Conservation (phyloP, 1,139 yeast species). For the Protomyces inundatus region DNA sequence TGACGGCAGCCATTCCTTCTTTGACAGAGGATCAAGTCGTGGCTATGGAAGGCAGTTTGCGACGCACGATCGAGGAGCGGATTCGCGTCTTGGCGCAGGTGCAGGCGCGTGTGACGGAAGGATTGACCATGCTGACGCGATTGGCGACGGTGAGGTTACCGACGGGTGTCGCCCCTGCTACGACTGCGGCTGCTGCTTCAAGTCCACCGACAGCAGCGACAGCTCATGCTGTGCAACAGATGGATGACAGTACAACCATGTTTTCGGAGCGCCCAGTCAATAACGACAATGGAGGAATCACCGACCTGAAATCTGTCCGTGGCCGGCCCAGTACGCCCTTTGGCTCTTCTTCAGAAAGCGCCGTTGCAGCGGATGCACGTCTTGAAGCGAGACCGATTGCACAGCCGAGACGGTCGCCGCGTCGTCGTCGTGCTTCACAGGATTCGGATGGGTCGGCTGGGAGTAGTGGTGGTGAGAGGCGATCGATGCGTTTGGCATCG, state of each 20-base stretch:
- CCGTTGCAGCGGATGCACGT: too few relatives aligned
- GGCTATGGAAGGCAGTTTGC: slow-evolving; percentile 16
- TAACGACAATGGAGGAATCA: too few relatives aligned
- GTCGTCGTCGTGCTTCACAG: background rate
- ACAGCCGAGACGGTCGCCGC: background rate
- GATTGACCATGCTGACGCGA: slow-evolving; percentile 10
- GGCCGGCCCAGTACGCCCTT: too few relatives aligned
- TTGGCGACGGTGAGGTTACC: slow-evolving; percentile 3
- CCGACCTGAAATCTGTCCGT: too few relatives aligned
- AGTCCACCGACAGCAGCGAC: background rate
- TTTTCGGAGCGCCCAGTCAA: too few relatives aligned
- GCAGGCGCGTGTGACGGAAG: slow-evolving; percentile 13
- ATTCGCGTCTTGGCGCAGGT: slow-evolving; percentile 3
- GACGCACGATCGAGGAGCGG: slow-evolving; percentile 19
- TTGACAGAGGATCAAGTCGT: slow-evolving; percentile 17
- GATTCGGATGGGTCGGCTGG: background rate
- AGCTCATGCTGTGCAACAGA: too few relatives aligned
- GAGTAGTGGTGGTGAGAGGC: background rate
- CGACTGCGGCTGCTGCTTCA: background rate
- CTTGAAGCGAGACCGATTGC: background rate
- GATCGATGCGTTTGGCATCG: background rate
- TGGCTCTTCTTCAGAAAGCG: too few relatives aligned
- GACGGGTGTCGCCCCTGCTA: background rate
- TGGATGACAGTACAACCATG: too few relatives aligned
- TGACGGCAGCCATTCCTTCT: background rate